phyloP scores from a whole-genome alignment of 768 basidiomycete species.

The Russula foetens region DNA sequence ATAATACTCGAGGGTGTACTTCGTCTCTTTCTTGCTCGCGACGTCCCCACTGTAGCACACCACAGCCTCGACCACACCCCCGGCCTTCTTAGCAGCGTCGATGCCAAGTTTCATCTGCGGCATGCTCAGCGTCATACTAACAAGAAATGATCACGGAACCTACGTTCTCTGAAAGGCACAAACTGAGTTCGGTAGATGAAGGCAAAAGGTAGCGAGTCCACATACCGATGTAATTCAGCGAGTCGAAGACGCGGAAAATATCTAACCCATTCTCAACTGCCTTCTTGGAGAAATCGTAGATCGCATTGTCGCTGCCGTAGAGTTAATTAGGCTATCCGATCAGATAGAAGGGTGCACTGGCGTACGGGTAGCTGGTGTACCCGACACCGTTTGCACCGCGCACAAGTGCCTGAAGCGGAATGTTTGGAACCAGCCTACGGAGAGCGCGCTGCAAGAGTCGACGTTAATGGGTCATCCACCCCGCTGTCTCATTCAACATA shows the following conservation, averaged over 20 bases:
- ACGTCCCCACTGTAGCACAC: slow-evolving; percentile 99
- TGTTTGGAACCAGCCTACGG: slow-evolving; percentile 94
- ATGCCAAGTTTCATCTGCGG: slow-evolving; percentile 91
- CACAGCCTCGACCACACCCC: slow-evolving; percentile 95
- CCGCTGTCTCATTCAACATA: slow-evolving; percentile 29
- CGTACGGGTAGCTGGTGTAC: slow-evolving; percentile 95
- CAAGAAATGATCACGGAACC: slow-evolving; percentile 22
- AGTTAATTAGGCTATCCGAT: neutral
- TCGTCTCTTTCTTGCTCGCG: slow-evolving; percentile 87
- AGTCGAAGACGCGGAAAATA: slow-evolving; percentile 99
- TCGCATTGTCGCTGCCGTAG: slow-evolving; percentile 78
- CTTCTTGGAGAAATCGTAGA: slow-evolving; percentile 99
- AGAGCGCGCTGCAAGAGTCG: slow-evolving; percentile 58
- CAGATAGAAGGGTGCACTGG: slow-evolving; percentile 44
- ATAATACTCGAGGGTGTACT: slow-evolving; percentile 97
- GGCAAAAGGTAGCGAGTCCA: slow-evolving; percentile 7
- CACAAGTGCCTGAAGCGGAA: slow-evolving; percentile 96
- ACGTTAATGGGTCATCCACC: neutral
- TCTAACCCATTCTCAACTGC: slow-evolving; percentile 99
- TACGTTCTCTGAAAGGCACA: slow-evolving; percentile 54
- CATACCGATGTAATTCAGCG: slow-evolving; percentile 94
- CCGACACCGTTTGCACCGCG: slow-evolving; percentile 99
- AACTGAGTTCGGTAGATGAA: neutral
- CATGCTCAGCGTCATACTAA: neutral
- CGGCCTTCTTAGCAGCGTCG: slow-evolving; percentile 98